Conservation (phyloP, 441 rosid genomes). For the Aleurites moluccanus region DNA sequence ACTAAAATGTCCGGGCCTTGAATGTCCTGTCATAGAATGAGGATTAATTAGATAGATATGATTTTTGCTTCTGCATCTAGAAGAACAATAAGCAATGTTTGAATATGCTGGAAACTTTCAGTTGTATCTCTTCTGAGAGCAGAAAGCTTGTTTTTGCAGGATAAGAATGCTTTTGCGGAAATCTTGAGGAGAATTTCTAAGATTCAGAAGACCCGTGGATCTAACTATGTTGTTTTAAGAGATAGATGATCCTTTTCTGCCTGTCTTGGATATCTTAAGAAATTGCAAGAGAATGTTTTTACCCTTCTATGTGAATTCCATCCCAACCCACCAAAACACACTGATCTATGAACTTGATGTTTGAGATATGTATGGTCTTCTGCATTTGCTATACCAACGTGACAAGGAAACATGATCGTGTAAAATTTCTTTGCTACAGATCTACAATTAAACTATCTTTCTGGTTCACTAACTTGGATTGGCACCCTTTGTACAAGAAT, state of each 20-base stretch:
- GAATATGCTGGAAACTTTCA: not conserved
- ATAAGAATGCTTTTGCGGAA: conserved; percentile 78
- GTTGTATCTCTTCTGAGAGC: not conserved
- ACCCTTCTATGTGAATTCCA: not conserved
- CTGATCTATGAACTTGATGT: not conserved
- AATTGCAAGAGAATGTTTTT: not conserved
- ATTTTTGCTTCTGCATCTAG: not conserved
- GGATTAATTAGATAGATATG: not conserved
- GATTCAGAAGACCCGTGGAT: conserved; percentile 81
- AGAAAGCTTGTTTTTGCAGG: conserved; percentile 46
- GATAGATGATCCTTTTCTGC: conserved; percentile 37
- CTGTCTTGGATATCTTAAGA: not conserved
- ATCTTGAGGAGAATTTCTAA: conserved; percentile 81
- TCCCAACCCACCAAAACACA: too few species aligned
- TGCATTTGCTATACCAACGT: not conserved
- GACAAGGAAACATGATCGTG: not conserved
- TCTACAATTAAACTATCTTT: not conserved
- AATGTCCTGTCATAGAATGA: not conserved
- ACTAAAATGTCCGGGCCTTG: not conserved
- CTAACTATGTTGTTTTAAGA: conserved; percentile 74
- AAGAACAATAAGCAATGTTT: not conserved
- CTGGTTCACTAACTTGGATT: not conserved
- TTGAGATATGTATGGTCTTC: not conserved
- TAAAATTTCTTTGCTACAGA: not conserved
- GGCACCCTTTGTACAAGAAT: too few species aligned